A percentile compares a stretch with the other conserved stretches of the same genome.
phyloP scores from a whole-genome alignment of 768 basidiomycete genomes.

The Amanita phalloides region DNA sequence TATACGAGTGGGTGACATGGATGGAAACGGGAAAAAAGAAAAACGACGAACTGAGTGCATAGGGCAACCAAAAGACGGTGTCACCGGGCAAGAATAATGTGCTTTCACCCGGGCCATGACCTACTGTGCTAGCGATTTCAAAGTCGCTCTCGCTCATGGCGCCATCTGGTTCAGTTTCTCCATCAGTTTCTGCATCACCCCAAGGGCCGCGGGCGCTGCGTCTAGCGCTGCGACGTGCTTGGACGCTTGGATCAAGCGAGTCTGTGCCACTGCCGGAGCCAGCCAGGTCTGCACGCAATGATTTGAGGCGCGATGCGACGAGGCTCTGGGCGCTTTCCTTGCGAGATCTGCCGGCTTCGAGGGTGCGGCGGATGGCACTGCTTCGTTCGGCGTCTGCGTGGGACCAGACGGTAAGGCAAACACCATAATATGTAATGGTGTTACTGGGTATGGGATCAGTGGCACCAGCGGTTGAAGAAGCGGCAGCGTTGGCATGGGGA shows the following conservation, averaged over 20 bases:
- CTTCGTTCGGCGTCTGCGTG: conserved; percentile 87
- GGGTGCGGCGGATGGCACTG: conserved; percentile 71
- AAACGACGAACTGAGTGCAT: conserved; percentile 64
- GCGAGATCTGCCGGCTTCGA: conserved; percentile 67
- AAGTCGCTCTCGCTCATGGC: conserved; percentile 82
- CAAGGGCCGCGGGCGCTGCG: conserved; percentile 59
- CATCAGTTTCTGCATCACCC: conserved; percentile 66
- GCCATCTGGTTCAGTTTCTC: conserved; percentile 64
- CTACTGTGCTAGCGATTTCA: conserved; percentile 70
- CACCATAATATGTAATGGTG: conserved; percentile 76
- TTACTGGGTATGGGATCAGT: conserved; percentile 20
- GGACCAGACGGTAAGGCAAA: conserved; percentile 92
- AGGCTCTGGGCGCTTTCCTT: conserved; percentile 75
- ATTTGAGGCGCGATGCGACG: conserved; percentile 56
- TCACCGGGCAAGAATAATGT: conserved; percentile 83
- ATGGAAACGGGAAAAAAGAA: not conserved
- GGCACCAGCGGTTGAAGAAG: conserved; percentile 20
- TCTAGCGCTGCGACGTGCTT: conserved; percentile 46
- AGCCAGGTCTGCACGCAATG: conserved; percentile 44
- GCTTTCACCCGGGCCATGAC: conserved; percentile 79
- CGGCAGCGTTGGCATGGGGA: conserved; percentile 28
- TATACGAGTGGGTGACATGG: conserved; percentile 15
- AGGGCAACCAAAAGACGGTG: conserved; percentile 92
- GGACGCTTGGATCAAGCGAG: conserved; percentile 37
- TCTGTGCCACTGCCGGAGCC: conserved; percentile 27